phyloP scores from a whole-genome alignment of 148 eudicot species.

The Rhododendron simsii region DNA sequence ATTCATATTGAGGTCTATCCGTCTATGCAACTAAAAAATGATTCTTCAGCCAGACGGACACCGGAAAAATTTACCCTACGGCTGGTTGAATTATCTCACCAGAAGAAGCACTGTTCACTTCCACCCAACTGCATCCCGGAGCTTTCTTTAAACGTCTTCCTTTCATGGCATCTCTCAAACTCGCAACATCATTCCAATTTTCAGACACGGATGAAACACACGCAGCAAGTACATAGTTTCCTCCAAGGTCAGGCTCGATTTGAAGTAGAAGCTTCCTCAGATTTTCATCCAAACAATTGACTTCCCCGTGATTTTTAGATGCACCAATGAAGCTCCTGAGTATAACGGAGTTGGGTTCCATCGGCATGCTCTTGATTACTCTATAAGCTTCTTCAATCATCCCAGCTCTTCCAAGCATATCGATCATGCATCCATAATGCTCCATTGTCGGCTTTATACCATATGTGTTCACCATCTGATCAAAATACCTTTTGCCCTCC shows the following conservation, averaged over 20 bases:
- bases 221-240: conserved; percentile 45
- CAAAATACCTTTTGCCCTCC: conserved; percentile 27
- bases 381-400: conserved; percentile 37
- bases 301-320: conserved; percentile 28
- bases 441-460: conserved; percentile 36
- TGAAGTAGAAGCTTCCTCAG: conserved; percentile 26
- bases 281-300: conserved; percentile 19
- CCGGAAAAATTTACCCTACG: neutral
- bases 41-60: neutral
- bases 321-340: conserved; percentile 43
- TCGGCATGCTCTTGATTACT: conserved; percentile 30
- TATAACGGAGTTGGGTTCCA: conserved; percentile 36
- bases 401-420: conserved; percentile 43
- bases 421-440: conserved; percentile 47
- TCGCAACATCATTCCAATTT: conserved; percentile 16
- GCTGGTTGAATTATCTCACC: neutral
- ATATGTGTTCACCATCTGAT: conserved; percentile 23
- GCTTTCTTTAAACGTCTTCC: conserved; percentile 34
- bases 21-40: neutral
- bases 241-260: conserved; percentile 45
- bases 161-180: conserved; percentile 37
- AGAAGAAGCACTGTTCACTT: neutral
- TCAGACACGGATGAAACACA: conserved; percentile 20
- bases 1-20: neutral
- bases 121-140: conserved; percentile 54